Evolutionary conservation across 75 land plant species (phyloP), one percentile per base, ranked within the genome.

Genomic region (Picea glauca): DNA sequence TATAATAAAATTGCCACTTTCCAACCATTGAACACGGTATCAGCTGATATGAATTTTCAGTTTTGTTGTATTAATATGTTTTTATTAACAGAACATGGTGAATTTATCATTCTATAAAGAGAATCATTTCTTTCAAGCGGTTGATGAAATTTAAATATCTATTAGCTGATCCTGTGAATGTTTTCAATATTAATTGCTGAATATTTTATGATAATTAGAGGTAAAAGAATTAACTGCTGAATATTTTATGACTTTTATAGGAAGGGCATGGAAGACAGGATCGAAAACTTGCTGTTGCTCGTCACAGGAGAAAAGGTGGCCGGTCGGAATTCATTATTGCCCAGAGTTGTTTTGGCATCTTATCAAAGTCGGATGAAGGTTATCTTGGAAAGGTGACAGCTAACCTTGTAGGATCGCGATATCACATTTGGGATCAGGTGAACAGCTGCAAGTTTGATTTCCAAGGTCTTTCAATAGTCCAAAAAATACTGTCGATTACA

Each of bases 381-480:
- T 90, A 82, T 57, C 54, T 91, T 76, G 94, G 93, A 31, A 77
- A 58, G 8, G 72, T 93, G 17, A 82, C 84, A 20, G 83, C 94
- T 1, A 93, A 91, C 63, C 81, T 93, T 64, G 79, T 91, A 62
- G 96, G 96, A 18, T 91, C 96, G 60, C 88, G 82, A 58, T 93
- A 93, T 72, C 70, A 83, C 26, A 89, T 91, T 54, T 91, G 93
- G 93, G 90, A 93, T 81, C 94, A 93, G 96, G 96, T 93, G 70
- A 15, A 23, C 23, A 72, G 72, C 68, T 31, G 68, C 32, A 35
- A 66, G 13, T 66, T 17, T 66, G 70, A 66, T 66, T 66, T 66
- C 2, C 43, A 33, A 30, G 33, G 3, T 30, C 66, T n/a, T 63
- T 35, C 66, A 30, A 26, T 50, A 9, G 56, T 50, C 56, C 56